These are phyloP conservation scores for Abelmoschus esculentus DNA, from an alignment of 345 rosid genomes.

Conservation along the genomic window DNA sequence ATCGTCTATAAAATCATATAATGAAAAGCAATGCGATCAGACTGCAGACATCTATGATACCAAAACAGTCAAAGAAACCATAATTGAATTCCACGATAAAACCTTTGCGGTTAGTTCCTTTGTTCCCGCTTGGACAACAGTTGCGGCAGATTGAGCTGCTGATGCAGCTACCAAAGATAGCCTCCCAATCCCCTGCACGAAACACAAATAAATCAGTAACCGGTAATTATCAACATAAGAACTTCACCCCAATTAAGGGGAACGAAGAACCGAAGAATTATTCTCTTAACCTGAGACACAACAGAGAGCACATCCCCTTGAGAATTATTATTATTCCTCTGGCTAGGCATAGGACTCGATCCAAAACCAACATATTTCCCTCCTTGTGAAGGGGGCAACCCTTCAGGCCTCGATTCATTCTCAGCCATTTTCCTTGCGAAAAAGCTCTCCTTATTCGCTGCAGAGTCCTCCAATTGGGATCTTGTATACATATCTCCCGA, in stretches of 20 bases:
- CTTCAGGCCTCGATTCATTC: constrained; percentile 79
- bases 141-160: constrained; percentile 77
- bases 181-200: constrained; percentile 63
- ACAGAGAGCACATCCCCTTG: constrained; percentile 69
- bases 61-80: neutral
- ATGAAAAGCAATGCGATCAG: neutral
- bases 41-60: neutral
- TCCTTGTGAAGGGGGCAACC: constrained; percentile 84
- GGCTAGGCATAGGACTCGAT: constrained; percentile 53
- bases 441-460: constrained; percentile 71
- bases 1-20: neutral
- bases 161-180: constrained; percentile 79
- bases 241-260: neutral
- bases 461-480: constrained; percentile 79
- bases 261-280: neutral
- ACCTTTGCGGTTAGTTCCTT: constrained; percentile 75
- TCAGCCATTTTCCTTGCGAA: constrained; percentile 63
- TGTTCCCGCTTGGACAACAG: constrained; percentile 73
- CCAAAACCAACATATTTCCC: constrained; percentile 97
- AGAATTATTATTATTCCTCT: constrained; percentile 32
- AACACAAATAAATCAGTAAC: neutral
- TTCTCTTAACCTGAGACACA: constrained; percentile 66
- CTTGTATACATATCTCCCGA: constrained; percentile 72
- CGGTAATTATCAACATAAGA: neutral
- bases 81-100: neutral